Evolutionary conservation across 1,284 basidiomycete species (phyloP).

Genomic region (Prillingera fragicola): DNA sequence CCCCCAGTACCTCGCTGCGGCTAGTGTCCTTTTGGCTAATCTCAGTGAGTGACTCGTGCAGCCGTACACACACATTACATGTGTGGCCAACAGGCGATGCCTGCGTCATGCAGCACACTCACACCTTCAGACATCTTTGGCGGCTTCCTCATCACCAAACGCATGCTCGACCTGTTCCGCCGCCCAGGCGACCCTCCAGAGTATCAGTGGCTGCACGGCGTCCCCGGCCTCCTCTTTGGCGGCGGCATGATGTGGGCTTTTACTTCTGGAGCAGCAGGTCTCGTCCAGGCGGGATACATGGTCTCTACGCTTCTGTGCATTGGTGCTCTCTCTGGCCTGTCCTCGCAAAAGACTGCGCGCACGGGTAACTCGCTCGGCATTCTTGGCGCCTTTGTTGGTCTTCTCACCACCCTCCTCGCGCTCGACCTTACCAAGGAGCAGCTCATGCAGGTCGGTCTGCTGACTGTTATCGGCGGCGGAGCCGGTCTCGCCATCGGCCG

Average conservation of each 20-base stretch:
- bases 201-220: conserved; percentile 70
- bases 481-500: conserved; percentile 65
- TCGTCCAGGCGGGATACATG: conserved; percentile 77
- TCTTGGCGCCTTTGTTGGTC: conserved; percentile 70
- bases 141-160: conserved; percentile 74
- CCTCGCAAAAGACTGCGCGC: conserved; percentile 63
- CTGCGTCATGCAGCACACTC: not conserved
- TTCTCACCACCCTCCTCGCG: conserved; percentile 68
- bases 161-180: conserved; percentile 86
- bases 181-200: conserved; percentile 76
- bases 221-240: conserved; percentile 71
- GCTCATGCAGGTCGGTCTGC: conserved; percentile 67
- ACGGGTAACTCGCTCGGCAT: conserved; percentile 77
- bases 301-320: conserved; percentile 76
- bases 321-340: conserved; percentile 49
- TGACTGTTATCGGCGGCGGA: conserved; percentile 63
- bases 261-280: conserved; percentile 72
- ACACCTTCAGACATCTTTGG: conserved; percentile 59
- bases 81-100: too few relatives aligned
- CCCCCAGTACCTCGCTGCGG: conserved; percentile 67
- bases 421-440: conserved; percentile 71
- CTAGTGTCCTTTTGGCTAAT: conserved; percentile 72
- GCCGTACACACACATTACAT: too few relatives aligned
- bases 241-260: conserved; percentile 73
- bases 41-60: conserved; percentile 56